Evolutionary conservation across 768 basidiomycete species (phyloP), one percentile per base, ranked within the genome.

Genomic region (Hydnum rufescens): DNA sequence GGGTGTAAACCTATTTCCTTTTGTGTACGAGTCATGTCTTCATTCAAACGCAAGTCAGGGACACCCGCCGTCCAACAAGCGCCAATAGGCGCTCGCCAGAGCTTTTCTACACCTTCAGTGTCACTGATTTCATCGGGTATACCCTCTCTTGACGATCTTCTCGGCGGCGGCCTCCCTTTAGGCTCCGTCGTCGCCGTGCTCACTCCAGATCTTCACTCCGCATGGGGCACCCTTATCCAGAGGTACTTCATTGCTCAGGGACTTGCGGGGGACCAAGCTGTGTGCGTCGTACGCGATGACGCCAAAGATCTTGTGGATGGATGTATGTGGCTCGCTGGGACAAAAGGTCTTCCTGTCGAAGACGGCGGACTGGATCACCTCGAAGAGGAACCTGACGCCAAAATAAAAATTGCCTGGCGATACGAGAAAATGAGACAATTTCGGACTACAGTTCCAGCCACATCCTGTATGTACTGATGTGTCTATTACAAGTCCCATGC

Each of bases 361-460:
- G 62, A 63, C 18, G 65, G 66, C 60, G 54, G n/a, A 58, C 55
- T 54, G 5, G 57, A 55, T 18, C 59, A 59, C 8, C 61, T 62
- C 8, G 70, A 70, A 57, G 61, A 59, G 8, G 64, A 62, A 49
- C 60, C 59, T 6, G 72, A 67, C 39, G 70, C 76, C 26, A 78
- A 77, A 59, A 82, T 92, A 57, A 93, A 84, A 68, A 97, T 99
- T 59, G 95, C 95, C 29, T 99, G 95, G 86, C 74, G 95, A 61
- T 99, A 99, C 65, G 87, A 88, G 60, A 74, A 79, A 53, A 84
- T 96, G 84, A 85, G 82, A 67, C 79, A 72, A 65, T 93, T 95
- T 64, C 76, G 86, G 67, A 95, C 90, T 3, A 88, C 86, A 2
- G 78, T 89, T 22, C 62, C 69, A 32, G 56, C 67, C 47, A 52